Evolutionary conservation across 768 basidiomycete genomes (phyloP).

Genomic region (Galerina sulciceps): DNA sequence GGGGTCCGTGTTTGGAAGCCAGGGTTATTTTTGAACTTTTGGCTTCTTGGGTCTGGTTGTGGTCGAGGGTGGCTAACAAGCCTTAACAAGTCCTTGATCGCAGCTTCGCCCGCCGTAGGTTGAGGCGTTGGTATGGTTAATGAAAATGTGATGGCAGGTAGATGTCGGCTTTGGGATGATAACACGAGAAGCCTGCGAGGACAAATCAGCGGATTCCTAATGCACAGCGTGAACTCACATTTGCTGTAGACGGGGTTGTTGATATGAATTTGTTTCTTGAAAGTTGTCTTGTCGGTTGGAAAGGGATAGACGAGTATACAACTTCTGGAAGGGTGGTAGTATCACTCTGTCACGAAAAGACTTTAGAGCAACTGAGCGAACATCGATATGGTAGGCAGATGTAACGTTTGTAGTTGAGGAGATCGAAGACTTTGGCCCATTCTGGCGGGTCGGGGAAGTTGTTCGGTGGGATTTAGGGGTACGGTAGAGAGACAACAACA

Average conservation of each 20-base stretch:
- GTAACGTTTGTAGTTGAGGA: conserved; percentile 35
- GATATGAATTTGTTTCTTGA: conserved; percentile 57
- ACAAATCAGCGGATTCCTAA: neutral
- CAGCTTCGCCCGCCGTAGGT: conserved; percentile 67
- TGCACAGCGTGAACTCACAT: conserved; percentile 52
- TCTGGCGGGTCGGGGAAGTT: conserved; percentile 53
- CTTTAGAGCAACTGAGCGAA: conserved; percentile 77
- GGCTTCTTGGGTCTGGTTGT: conserved; percentile 36
- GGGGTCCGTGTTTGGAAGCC: conserved; percentile 47
- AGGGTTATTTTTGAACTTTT: conserved; percentile 28
- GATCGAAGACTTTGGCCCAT: conserved; percentile 43
- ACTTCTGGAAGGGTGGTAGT: conserved; percentile 60
- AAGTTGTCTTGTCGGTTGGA: conserved; percentile 59
- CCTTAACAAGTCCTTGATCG: conserved; percentile 68
- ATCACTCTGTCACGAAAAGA: conserved; percentile 84
- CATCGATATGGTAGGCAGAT: conserved; percentile 68
- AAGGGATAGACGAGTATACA: conserved; percentile 60
- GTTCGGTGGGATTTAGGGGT: conserved; percentile 58
- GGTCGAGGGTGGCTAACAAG: conserved; percentile 59
- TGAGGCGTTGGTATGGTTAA: conserved; percentile 60
- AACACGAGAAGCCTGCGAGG: conserved; percentile 70
- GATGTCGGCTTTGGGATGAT: conserved; percentile 67
- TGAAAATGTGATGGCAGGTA: conserved; percentile 56
- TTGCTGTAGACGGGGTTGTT: conserved; percentile 77
- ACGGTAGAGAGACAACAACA: conserved; percentile 72